Evolutionary conservation across 148 eudicot species (phyloP).

Genomic region (Cornus controversa): DNA sequence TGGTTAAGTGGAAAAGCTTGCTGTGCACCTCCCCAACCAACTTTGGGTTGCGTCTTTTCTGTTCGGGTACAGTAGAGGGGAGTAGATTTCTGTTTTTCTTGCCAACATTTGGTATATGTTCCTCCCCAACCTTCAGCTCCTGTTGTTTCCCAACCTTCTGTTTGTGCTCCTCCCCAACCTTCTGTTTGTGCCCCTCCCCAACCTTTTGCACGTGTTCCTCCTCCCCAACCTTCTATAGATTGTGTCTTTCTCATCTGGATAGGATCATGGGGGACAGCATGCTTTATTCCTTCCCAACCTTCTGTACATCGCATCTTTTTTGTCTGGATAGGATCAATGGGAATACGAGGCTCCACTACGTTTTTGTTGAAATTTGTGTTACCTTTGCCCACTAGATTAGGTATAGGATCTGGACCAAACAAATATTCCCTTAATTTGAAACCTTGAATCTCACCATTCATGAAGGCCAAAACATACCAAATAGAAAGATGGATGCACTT

Average conservation of each 20-base stretch:
- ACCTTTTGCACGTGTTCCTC: background rate
- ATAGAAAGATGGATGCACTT: slow-evolving; percentile 48
- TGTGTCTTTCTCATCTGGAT: background rate
- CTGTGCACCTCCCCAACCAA: no score
- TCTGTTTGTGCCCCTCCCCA: background rate
- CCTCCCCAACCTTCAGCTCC: background rate
- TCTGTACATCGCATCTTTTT: slow-evolving; percentile 14
- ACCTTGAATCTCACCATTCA: slow-evolving; percentile 42
- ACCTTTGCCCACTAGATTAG: background rate
- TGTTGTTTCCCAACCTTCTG: background rate
- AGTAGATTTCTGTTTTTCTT: background rate
- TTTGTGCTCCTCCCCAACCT: background rate
- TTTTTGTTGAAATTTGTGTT: background rate
- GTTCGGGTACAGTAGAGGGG: no score
- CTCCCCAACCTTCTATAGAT: slow-evolving; percentile 2
- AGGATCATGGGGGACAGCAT: background rate
- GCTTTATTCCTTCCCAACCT: slow-evolving; percentile 4
- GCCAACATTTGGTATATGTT: background rate
- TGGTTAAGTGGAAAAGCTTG: background rate
- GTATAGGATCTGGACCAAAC: slow-evolving; percentile 36
- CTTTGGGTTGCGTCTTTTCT: no score
- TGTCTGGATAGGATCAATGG: slow-evolving; percentile 1
- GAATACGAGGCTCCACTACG: background rate
- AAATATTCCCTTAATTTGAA: slow-evolving; percentile 34
- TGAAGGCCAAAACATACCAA: slow-evolving; percentile 35